Evolutionary conservation across 2,329 filamentous ascomycete species (phyloP).

Genomic region (Dactylonectria estremocensis): DNA sequence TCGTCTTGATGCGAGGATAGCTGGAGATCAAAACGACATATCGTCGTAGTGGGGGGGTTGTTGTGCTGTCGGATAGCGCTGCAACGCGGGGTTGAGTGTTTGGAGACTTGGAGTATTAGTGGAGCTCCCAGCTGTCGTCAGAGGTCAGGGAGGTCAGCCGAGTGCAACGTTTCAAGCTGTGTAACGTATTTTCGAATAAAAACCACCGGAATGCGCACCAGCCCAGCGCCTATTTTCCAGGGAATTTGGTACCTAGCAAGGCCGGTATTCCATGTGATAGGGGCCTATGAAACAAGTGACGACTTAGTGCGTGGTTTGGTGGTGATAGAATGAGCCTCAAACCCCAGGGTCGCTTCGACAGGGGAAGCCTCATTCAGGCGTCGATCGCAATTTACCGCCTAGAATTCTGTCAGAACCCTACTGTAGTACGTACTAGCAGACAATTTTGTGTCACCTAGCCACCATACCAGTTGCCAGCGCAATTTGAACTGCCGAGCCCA

Average conservation of each 20-base stretch:
- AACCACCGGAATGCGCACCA: background rate
- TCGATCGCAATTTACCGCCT: background rate
- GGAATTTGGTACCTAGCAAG: too few species aligned
- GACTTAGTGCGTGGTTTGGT: background rate
- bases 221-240: background rate
- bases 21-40: constrained; percentile 16
- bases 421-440: too few species aligned
- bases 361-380: background rate
- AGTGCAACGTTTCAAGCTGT: constrained; percentile 15
- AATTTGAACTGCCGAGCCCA: background rate
- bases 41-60: constrained; percentile 27
- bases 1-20: constrained; percentile 8
- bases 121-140: constrained; percentile 11
- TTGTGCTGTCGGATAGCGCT: constrained; percentile 3
- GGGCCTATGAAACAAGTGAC: constrained; percentile 1
- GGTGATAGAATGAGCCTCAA: too few species aligned
- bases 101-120: background rate
- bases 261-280: background rate
- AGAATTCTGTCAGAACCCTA: too few species aligned
- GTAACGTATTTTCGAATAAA: too few species aligned
- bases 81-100: constrained; percentile 29
- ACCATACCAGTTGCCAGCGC: background rate
- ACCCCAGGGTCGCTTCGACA: background rate
- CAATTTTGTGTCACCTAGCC: background rate
- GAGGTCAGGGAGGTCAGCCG: constrained; percentile 21